Base-by-base conservation (phyloP, 1,284 basidiomycete genomes). In the Cutaneotrichosporon sp. region DNA sequence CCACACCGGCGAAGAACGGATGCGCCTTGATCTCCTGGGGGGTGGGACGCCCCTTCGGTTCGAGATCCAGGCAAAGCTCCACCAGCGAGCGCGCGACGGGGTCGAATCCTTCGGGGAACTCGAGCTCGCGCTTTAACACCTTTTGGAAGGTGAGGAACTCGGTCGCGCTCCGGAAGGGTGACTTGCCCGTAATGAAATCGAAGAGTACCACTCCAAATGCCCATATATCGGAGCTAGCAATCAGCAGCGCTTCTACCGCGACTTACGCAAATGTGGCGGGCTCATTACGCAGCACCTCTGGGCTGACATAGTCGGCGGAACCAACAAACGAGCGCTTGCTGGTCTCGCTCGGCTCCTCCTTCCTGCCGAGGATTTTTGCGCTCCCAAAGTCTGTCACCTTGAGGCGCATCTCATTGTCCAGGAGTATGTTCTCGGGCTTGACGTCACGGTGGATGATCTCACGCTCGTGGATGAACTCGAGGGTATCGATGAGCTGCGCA, bases 381-480 rank as follows among this genome's bases (percentile, higher is more conserved):
- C 93, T 97, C 11, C 97, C 97, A 80, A 99, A 99, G 79, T 99
- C 97, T 29, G 95, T 92, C 22, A 99, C 87, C 79, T 95, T 97
- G 77, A 97, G 87, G 55, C 92, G 87, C 81, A 88, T 90, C 22
- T 88, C 84, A 54, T 86, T 85, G 71, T 95, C 92, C 45, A 98
- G 83, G 16, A 99, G 82, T 46, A 98, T 85, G 77, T 83, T 84
- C 79, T 97, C 92, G 1, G 93, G 93, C 79, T 95, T 97, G 45
- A 95, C 83, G 78, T 95, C 92, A 38, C 94, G 88, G 73, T 97
- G 94, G 47, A 95, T 88, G 56, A 97, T 87, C 5, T 89, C 90
- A 69, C 88, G 89, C 54, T 84, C 83, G 74, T 97, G 94, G 84
- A 97, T 95, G 78, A 89, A 95, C 54, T 87, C 87, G 62, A 97